phyloP scores from a whole-genome alignment of 257 asterid species.

The Thymus quinquecostatus region DNA sequence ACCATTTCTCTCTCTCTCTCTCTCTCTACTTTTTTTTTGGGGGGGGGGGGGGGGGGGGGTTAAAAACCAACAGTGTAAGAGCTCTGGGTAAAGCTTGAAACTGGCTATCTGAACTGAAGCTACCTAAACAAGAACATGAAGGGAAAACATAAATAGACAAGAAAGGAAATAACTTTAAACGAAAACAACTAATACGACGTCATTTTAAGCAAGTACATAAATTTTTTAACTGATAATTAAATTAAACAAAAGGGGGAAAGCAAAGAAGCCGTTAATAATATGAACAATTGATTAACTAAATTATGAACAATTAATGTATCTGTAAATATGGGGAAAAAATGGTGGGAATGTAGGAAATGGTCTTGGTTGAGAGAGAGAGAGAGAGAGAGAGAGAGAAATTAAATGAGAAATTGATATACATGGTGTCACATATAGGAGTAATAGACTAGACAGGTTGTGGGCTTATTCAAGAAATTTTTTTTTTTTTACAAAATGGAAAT shows the following conservation, averaged over 20 bases:
- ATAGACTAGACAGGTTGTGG: conserved; percentile 22
- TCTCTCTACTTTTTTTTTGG: neutral
- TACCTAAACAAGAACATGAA: conserved; percentile 11
- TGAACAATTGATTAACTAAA: neutral
- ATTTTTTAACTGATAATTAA: neutral
- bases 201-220: conserved; percentile 15
- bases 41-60: too few relatives aligned
- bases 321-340: neutral
- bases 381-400: neutral
- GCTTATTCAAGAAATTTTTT: conserved; percentile 19
- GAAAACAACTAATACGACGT: neutral
- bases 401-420: neutral
- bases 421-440: neutral
- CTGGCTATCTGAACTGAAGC: neutral
- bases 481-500: neutral
- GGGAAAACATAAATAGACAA: neutral
- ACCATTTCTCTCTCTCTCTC: conserved; percentile 30
- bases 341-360: conserved; percentile 5
- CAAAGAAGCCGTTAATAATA: conserved; percentile 22
- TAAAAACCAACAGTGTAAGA: neutral
- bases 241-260: neutral
- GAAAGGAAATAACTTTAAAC: neutral
- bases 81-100: neutral
- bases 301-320: conserved; percentile 15
- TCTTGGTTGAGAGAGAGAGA: neutral